Evolutionary conservation across 495 filamentous ascomycete species (phyloP), one percentile per base, ranked within the genome.

Genomic region (Hypoxylon subgilvum): DNA sequence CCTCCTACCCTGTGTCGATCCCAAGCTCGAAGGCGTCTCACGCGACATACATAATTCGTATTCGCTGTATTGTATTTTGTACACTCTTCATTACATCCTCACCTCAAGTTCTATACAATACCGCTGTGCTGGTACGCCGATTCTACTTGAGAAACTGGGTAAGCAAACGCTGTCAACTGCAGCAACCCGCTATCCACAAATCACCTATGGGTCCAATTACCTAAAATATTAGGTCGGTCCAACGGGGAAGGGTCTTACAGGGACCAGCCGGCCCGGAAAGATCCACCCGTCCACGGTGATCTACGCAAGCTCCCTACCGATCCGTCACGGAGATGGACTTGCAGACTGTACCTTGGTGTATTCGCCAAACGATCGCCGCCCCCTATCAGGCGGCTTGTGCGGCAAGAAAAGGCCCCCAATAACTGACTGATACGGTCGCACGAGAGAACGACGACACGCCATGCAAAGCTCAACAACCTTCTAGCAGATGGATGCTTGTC

Each of bases 241-340:
- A n/a, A n/a, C n/a, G n/a, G n/a, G 39, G 30, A 19, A 44, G 16
- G 18, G 30, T 21, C 34, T 18, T 9, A 19, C 10, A 36, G 35
- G 43, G 13, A 22, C 27, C 46, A 35, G 39, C 34, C 46, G 53
- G 21, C 19, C 48, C 55, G 41, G 8, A 28, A 22, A 31, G 35
- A 41, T 16, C 43, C 25, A 40, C 52, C 12, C 47, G 25, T 22
- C 32, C n/a, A 28, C 55, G 48, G 58, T 30, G 45, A 56, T 53
- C 41, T 46, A 57, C 46, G 52, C 52, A 56, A 28, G 44, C 40
- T 40, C 28, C 40, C 25, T 56, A 56, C 58, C 58, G 58, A 47
- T 50, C 58, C 45, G 52, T 34, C 42, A 28, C 51, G 39, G 52
- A 47, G 32, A 52, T 39, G 27, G 19, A 10, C n/a, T n/a, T n/a